Evolutionary conservation across 2,329 filamentous ascomycete species (phyloP), one percentile per base, ranked within the genome.

Genomic region (Nemania abortiva): DNA sequence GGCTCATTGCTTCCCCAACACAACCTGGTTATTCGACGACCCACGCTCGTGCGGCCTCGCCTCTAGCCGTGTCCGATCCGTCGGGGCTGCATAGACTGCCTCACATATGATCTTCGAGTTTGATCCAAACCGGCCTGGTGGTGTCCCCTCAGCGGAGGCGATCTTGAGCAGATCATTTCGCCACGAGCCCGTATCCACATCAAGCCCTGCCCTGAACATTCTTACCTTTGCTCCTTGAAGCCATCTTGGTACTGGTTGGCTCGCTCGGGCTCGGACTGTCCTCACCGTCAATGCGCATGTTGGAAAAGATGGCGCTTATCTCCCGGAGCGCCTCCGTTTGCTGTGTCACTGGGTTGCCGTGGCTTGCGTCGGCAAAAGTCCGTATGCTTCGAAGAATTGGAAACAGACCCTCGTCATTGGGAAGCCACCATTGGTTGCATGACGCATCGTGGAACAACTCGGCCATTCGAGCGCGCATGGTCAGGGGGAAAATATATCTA

Each of bases 381-480:
- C 95, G 91, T 70, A 97, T 90, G 63, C 88, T 91, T 60, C 90
- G 90, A 63, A 98, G 85, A 50, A 97, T 88, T 0, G 88, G 87
- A 11, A 88, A 91, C 75, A 92, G 92, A 1, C 88, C 89, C 82
- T 95, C 92, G 70, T 93, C 89, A 78, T 96, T 88, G 2, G 94
- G 93, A 2, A 98, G 87, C 96, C 96, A 99, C 93, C 94, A 98
- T 66, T 91, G 86, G 53, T 88, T 88, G 62, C 94, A 89, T 22
- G 90, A 89, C 15, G 89, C 86, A 52, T 93, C 88, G 68, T 87
- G 84, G 85, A 96, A 97, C 27, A 93, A 80, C 55, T 92, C 87
- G 37, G 92, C 89, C 87, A 98, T 91, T 72, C 91, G 90, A 37
- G 83, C 85, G 66, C 95, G 91, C 74, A 95, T 90, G 13, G 88